phyloP scores from a whole-genome alignment of 139 green algal genomes.

The Coelastrella sp. region DNA sequence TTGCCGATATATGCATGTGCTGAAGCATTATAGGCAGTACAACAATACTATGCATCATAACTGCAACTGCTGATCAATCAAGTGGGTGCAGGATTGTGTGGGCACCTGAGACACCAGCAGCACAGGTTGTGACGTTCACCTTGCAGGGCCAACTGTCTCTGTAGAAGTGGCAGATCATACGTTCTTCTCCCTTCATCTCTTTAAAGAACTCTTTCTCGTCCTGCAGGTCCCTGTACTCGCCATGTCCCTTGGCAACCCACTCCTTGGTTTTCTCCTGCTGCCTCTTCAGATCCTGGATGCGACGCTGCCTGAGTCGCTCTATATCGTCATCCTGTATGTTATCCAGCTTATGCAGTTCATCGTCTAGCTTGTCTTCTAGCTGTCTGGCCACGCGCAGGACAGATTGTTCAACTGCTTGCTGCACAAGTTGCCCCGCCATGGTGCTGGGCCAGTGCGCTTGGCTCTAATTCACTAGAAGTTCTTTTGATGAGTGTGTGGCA shows the following conservation, averaged over 20 bases:
- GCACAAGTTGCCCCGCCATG: slow-evolving; percentile 41
- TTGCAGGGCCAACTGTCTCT: slow-evolving; percentile 91
- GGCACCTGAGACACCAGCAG: background rate
- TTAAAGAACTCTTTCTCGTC: slow-evolving; percentile 97
- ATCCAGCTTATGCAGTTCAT: slow-evolving; percentile 86
- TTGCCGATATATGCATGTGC: too few species aligned
- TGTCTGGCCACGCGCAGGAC: slow-evolving; percentile 74
- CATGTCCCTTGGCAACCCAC: slow-evolving; percentile 91
- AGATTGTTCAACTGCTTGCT: slow-evolving; percentile 66
- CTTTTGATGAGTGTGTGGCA: too few species aligned
- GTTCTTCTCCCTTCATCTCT: slow-evolving; percentile 93
- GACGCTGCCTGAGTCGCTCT: slow-evolving; percentile 76
- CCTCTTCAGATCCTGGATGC: slow-evolving; percentile 72
- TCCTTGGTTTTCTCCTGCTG: slow-evolving; percentile 80
- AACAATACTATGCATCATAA: too few species aligned
- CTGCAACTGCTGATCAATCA: too few species aligned
- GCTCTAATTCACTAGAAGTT: too few species aligned
- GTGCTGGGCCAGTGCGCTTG: too few species aligned
- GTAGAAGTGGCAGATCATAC: slow-evolving; percentile 94
- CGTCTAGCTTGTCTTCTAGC: slow-evolving; percentile 91
- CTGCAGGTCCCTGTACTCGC: slow-evolving; percentile 85
- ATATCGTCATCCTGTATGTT: slow-evolving; percentile 94
- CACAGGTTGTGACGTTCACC: slow-evolving; percentile 61
- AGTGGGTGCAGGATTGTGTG: too few species aligned
- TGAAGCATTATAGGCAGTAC: too few species aligned